Evolutionary conservation across 768 basidiomycete genomes (phyloP), one percentile per base, ranked within the genome.

Genomic region (Tricholoma sp.): DNA sequence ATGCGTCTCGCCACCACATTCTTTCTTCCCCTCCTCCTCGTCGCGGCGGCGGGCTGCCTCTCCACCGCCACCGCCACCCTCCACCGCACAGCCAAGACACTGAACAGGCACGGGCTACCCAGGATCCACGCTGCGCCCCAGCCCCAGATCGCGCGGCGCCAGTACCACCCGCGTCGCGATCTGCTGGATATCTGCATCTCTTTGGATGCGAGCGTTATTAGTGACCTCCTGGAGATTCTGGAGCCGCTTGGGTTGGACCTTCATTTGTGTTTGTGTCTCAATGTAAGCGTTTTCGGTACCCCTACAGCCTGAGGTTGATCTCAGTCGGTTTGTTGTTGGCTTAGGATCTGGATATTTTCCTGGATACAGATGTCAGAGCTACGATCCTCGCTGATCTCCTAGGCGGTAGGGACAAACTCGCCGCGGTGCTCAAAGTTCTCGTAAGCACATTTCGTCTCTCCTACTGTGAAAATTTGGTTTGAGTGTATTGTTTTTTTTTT

Each of bases 1-100:
- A 64, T 64, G 63, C 63, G 59, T 50, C 51, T 62, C 52, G 29
- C 56, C 48, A 45, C 52, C 59, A 64, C 63, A 50, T 54, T 64
- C 63, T 1, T 64, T 62, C 18, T 55, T 53, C 52, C 57, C 15
- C 53, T 54, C 54, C 53, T 54, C 54, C 54, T 65, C 49, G 57
- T 54, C 32, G 52, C 56, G 31, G 59, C 52, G 36, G 53, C 59
- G 31, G 57, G 50, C 45, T 52, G 57, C 39, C 41, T 65, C 42
- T 59, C 63, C 9, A 18, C 53, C 37, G 42, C 51, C 31, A 32
- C 36, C 31, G 56, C 57, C 31, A 54, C 57, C 33, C 37, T 51
- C 17, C 57, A 60, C 24, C 54, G 50, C 24, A 18, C 59, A n/a
- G 20, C 56, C 18, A 52, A 51, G 9, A 55, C 58, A 13, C 18